Evolutionary conservation across 345 rosid species (phyloP).

Genomic region (Brassica napus): DNA sequence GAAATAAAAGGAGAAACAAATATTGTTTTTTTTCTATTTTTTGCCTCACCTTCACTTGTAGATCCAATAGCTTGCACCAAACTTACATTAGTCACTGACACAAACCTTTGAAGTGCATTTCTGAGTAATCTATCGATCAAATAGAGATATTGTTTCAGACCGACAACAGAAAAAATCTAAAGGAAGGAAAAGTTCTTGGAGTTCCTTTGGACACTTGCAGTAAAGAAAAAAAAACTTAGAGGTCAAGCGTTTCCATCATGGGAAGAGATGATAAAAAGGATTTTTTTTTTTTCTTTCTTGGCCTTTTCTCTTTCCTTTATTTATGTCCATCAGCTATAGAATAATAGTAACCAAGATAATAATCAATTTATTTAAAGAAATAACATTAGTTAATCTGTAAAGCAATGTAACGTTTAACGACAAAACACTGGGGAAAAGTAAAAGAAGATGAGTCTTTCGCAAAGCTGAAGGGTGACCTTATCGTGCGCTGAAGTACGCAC

Average conservation of each 20-base stretch:
- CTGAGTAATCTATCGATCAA: background rate
- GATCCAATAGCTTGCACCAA: slow-evolving; percentile 32
- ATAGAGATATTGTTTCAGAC: slow-evolving; percentile 13
- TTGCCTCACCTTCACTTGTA: slow-evolving; percentile 9
- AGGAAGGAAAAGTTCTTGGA: slow-evolving; percentile 15
- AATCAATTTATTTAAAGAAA: background rate
- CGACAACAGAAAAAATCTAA: slow-evolving; percentile 8
- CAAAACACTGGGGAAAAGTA: slow-evolving; percentile 15
- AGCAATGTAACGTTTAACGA: slow-evolving; percentile 29
- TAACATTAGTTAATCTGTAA: slow-evolving; percentile 1
- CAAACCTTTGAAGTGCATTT: background rate
- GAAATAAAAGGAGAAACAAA: background rate
- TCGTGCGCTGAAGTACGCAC: slow-evolving; percentile 41
- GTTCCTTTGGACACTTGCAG: slow-evolving; percentile 27
- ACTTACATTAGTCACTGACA: slow-evolving; percentile 21
- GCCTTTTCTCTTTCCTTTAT: slow-evolving; percentile 7
- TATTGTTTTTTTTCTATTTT: background rate
- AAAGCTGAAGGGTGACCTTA: slow-evolving; percentile 23
- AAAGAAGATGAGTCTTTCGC: background rate
- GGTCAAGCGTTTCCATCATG: slow-evolving; percentile 37
- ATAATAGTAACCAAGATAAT: background rate
- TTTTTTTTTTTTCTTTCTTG: background rate
- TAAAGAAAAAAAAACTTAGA: slow-evolving; percentile 4
- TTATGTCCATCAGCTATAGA: slow-evolving; percentile 15
- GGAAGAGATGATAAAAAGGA: slow-evolving; percentile 10